These are phyloP conservation scores for Aschersonia sp. DNA, from an alignment of 2,329 filamentous ascomycete genomes.

Conservation along the genomic window DNA sequence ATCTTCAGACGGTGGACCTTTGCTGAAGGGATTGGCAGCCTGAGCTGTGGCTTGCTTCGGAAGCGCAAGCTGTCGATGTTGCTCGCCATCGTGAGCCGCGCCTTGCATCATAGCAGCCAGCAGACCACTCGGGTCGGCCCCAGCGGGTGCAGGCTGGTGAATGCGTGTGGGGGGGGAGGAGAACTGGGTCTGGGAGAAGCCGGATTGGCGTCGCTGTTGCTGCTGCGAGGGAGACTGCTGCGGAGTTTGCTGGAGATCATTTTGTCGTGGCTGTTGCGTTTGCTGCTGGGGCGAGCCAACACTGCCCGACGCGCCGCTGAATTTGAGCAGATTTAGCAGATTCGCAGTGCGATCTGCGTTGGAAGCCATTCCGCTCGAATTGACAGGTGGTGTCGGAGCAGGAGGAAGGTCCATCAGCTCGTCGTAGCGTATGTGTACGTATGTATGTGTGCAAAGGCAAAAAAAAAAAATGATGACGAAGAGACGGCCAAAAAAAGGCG, in stretches of 20 bases:
- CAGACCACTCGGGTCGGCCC: slow-evolving; percentile 41
- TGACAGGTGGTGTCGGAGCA: slow-evolving; percentile 34
- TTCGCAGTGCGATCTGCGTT: slow-evolving; percentile 36
- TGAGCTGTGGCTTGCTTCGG: slow-evolving; percentile 11
- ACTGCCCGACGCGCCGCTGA: slow-evolving; percentile 26
- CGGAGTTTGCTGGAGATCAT: slow-evolving; percentile 11
- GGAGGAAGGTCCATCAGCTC: slow-evolving; percentile 30
- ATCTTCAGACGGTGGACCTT: slow-evolving; percentile 43
- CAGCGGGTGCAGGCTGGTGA: slow-evolving; percentile 41
- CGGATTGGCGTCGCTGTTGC: slow-evolving; percentile 7
- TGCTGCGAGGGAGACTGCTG: slow-evolving; percentile 11
- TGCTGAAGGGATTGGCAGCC: slow-evolving; percentile 23
- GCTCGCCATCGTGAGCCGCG: slow-evolving; percentile 30
- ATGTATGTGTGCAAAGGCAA: too few relatives aligned
- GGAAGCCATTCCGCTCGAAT: slow-evolving; percentile 21
- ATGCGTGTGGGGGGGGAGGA: slow-evolving; percentile 24
- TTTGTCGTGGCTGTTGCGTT: slow-evolving; percentile 11
- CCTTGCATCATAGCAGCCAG: slow-evolving; percentile 48
- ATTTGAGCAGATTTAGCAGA: slow-evolving; percentile 48
- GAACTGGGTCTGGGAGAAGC: slow-evolving; percentile 9
- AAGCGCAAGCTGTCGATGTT: slow-evolving; percentile 12
- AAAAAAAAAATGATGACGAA: neutral
- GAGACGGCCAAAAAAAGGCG: neutral
- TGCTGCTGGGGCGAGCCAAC: slow-evolving; percentile 14
- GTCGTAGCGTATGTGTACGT: slow-evolving; percentile 1